phyloP scores from a whole-genome alignment of 2,329 filamentous ascomycete species.

The Cladosporium sp. region DNA sequence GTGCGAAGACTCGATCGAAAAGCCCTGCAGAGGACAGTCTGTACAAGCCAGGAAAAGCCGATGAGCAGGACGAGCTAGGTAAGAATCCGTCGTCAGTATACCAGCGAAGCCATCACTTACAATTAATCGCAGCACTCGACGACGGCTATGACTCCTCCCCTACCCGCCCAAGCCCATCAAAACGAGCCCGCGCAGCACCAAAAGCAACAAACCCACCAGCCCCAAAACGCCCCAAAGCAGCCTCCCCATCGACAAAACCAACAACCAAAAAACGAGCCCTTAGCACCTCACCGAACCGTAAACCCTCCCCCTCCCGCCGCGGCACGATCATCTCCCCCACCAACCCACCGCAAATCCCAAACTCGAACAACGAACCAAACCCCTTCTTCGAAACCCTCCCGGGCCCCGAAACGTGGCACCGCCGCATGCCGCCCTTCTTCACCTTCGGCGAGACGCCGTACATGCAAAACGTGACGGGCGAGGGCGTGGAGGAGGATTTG shows the following conservation, averaged over 20 bases:
- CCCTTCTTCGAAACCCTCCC: slow-evolving; percentile 29
- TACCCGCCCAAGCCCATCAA: neutral
- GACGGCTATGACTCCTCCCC: neutral
- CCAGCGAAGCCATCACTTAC: no score
- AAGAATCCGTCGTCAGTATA: no score
- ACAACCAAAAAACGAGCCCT: neutral
- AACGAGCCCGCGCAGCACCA: neutral
- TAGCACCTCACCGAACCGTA: neutral
- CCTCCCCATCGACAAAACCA: neutral
- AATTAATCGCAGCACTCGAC: no score
- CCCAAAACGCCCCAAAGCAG: neutral
- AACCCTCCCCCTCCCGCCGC: slow-evolving; percentile 1
- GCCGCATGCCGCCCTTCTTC: slow-evolving; percentile 27
- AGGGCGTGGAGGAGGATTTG: slow-evolving; percentile 28
- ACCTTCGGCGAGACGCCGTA: slow-evolving; percentile 30
- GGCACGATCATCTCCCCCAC: slow-evolving; percentile 15
- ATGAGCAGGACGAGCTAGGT: neutral
- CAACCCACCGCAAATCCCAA: slow-evolving; percentile 16
- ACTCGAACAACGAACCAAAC: slow-evolving; percentile 17
- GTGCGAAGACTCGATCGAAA: neutral
- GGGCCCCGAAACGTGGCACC: slow-evolving; percentile 27
- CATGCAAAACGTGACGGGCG: slow-evolving; percentile 24
- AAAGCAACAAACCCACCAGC: neutral
- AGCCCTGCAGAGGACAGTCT: neutral
- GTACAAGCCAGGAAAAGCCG: neutral